Evolutionary conservation across 2,329 filamentous ascomycete genomes (phyloP).

Genomic region (Monosporascus ibericus): DNA sequence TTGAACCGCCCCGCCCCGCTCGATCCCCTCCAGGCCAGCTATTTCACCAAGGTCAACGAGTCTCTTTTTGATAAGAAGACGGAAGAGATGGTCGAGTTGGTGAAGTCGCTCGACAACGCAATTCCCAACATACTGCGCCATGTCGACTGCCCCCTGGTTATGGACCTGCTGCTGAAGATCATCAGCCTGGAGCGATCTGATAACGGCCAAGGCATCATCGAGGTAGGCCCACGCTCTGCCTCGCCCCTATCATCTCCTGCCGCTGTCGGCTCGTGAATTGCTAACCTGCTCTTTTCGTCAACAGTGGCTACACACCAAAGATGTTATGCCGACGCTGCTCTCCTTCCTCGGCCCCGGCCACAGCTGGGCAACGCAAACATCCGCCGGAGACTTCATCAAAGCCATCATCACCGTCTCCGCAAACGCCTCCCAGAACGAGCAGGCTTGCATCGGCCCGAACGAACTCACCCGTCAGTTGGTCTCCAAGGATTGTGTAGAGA

Average conservation of each 20-base stretch:
- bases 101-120: slow-evolving; percentile 77
- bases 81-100: slow-evolving; percentile 87
- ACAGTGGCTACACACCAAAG: slow-evolving; percentile 86
- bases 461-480: slow-evolving; percentile 93
- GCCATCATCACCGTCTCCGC: slow-evolving; percentile 98
- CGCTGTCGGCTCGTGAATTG: neutral
- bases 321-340: slow-evolving; percentile 80
- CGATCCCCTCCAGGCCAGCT: slow-evolving; percentile 89
- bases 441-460: slow-evolving; percentile 97
- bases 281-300: slow-evolving; percentile 11
- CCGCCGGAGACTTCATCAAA: slow-evolving; percentile 94
- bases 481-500: slow-evolving; percentile 74
- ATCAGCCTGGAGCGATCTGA: slow-evolving; percentile 93
- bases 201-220: slow-evolving; percentile 85
- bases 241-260: neutral
- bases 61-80: slow-evolving; percentile 97
- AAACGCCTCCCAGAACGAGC: slow-evolving; percentile 95
- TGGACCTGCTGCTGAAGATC: slow-evolving; percentile 95
- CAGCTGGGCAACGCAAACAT: slow-evolving; percentile 87
- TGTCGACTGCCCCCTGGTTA: slow-evolving; percentile 95
- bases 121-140: slow-evolving; percentile 83
- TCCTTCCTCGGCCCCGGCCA: slow-evolving; percentile 82
- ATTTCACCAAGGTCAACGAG: slow-evolving; percentile 98
- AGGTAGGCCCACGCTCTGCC: slow-evolving; percentile 50
- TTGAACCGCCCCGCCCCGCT: slow-evolving; percentile 77